Evolutionary conservation across 2,329 filamentous ascomycete species (phyloP), one percentile per base, ranked within the genome.

Genomic region (Aspergillus spinulosporus): DNA sequence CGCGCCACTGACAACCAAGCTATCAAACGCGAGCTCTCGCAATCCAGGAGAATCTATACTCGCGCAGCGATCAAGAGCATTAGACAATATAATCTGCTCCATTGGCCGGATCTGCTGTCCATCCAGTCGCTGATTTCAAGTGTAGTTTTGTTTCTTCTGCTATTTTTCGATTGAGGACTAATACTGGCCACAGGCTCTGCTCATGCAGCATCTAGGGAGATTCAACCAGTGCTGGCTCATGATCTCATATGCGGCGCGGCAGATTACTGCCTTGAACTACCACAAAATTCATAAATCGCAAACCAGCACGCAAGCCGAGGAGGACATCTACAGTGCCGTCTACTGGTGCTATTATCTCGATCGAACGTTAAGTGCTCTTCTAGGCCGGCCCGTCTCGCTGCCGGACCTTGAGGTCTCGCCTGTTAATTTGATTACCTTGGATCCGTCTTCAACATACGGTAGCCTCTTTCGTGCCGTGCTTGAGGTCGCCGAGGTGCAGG

Each of bases 291-390:
- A 43, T 5, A 54, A 37, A 9, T 36, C 52, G 4, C 47, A 40
- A 3, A 28, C 21, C 1, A 29, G 34, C 34, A 59, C 57, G 12
- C 47, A 55, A 5, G 3, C 21, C 2, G 55, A 66, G 8, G 57
- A 67, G 31, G 64, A 66, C 9, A 61, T 64, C 5, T 50, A 59
- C 11, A 61, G 53, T 32, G 62, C 48, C 15, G 48, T 70, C 15
- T 64, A 56, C 12, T 70, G 66, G 64, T 70, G 66, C 46, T 69
- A 64, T 42, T 68, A 66, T 32, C 56, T 68, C 5, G 67, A 70
- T 50, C 44, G 62, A 28, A 67, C 63, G 1, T 56, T 69, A 11
- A 66, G 68, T 51, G 49, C 64, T 11, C 64, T 70, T 32, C 57
- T 69, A 12, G 37, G 49, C 32, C 64, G 62, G 14, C 60, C 62